phyloP scores from a whole-genome alignment of 352 stramenopile genomes.

The Blastocystis sp. region DNA sequence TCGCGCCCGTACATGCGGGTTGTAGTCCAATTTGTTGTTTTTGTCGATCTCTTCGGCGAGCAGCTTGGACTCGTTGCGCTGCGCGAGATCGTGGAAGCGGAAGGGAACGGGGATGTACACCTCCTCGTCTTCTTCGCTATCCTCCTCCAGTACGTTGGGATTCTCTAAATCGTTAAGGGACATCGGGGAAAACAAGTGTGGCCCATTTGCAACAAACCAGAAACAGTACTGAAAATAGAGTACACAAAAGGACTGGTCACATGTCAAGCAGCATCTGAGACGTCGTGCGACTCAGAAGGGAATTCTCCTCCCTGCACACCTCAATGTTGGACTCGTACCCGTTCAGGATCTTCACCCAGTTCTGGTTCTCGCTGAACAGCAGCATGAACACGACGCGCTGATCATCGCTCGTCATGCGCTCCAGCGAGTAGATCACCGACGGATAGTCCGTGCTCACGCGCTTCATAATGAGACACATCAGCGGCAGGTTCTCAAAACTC shows the following conservation, averaged over 20 bases:
- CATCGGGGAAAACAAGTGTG: conserved; percentile 4
- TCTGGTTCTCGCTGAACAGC: conserved; percentile 51
- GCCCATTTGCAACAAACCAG: neutral
- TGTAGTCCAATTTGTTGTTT: conserved; percentile 55
- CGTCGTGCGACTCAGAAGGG: conserved; percentile 34
- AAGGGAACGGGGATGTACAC: conserved; percentile 64
- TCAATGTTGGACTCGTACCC: conserved; percentile 64
- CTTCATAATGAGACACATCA: conserved; percentile 65
- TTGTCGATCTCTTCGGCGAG: conserved; percentile 59
- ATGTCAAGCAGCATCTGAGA: conserved; percentile 47
- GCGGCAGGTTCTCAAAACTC: conserved; percentile 64
- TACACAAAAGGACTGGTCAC: neutral
- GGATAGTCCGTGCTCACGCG: conserved; percentile 47
- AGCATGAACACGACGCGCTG: conserved; percentile 33
- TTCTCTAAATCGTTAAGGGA: conserved; percentile 48
- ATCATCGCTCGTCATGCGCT: conserved; percentile 42
- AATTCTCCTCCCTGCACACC: conserved; percentile 57
- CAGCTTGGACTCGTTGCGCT: conserved; percentile 14
- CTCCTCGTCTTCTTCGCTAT: conserved; percentile 64
- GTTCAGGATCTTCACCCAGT: conserved; percentile 64
- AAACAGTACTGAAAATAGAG: neutral
- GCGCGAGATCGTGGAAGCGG: conserved; percentile 59
- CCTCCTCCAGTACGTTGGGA: neutral
- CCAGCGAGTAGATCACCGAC: conserved; percentile 49
- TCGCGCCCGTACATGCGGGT: conserved; percentile 15